Evolutionary conservation across 106 monocot genomes (phyloP).

Genomic region (Dactylorhiza incarnata): DNA sequence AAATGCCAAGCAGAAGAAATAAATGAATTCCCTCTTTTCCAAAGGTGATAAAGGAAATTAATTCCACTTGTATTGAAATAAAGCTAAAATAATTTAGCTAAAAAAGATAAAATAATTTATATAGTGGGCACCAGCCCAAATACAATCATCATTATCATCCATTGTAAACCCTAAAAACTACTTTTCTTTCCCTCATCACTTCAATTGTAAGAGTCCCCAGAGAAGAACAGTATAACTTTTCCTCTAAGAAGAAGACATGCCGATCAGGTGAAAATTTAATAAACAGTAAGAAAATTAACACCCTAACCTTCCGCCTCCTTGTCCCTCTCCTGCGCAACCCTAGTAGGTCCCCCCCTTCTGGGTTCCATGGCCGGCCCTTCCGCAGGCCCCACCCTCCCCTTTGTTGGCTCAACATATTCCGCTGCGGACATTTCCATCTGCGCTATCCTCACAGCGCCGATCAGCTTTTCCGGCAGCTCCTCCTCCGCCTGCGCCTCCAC

Average conservation of each 20-base stretch:
- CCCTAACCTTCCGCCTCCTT: slow-evolving; percentile 6
- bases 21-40: not conserved
- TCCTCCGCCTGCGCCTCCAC: slow-evolving; percentile 64
- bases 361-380: not conserved
- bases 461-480: slow-evolving; percentile 60
- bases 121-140: not conserved
- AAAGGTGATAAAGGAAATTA: not conserved
- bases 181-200: not conserved
- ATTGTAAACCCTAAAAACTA: not conserved
- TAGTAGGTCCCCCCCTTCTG: not conserved
- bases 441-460: slow-evolving; percentile 62
- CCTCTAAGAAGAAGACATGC: not conserved
- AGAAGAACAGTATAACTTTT: not conserved
- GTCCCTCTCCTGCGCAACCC: slow-evolving; percentile 12
- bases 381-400: not conserved
- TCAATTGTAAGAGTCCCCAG: not conserved
- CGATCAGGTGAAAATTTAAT: not conserved
- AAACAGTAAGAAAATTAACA: not conserved
- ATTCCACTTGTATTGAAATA: not conserved
- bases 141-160: not conserved
- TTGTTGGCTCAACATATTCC: slow-evolving; percentile 23
- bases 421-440: slow-evolving; percentile 82
- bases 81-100: not conserved
- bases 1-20: not conserved
- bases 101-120: not conserved